Evolutionary conservation across 805 yeast genomes (phyloP), one percentile per base, ranked within the genome.

Genomic region (Limtongia smithiae): DNA sequence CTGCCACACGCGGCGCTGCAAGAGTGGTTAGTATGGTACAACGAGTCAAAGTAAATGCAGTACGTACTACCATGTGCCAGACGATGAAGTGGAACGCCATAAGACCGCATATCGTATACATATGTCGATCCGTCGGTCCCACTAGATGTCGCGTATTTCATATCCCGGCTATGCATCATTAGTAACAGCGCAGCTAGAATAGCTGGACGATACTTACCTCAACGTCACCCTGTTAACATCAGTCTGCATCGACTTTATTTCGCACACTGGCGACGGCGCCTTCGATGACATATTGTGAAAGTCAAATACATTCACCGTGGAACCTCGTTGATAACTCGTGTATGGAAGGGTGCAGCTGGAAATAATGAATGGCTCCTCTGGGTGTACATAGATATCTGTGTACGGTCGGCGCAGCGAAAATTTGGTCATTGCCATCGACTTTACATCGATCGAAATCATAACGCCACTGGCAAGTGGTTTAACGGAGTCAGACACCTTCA

Each of bases 101-200:
- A 21, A 22, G n/a, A 32, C 14, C 50, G 25, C n/a, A 27, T 8
- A 25, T 46, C 50, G 27, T 21, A 46, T 3, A 46, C 44, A 15
- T 30, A 39, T 8, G 50, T 46, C 8, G 44, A 39, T 9, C 44
- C 45, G 38, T 46, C 50, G 6, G 50, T 40, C 9, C 44, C 50
- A 9, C 40, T 24, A 17, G 45, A 14, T 9, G 50, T 39, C 12
- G 12, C 38, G 17, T 21, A 39, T 14, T n/a, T 14, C 36, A 24
- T 34, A 32, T 40, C 44, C 8, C 36, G 40, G 18, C 50, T 39
- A 37, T 15, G 1, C 12, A 14, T 3, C 27, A n/a, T 22, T 24
- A n/a, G n/a, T n/a, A n/a, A n/a, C n/a, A n/a, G n/a, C n/a, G n/a
- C n/a, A n/a, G n/a, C n/a, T n/a, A n/a, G n/a, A n/a, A n/a, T 31